Evolutionary conservation across 495 filamentous ascomycete genomes (phyloP), one percentile per base, ranked within the genome.

Genomic region (Podospora sp.): DNA sequence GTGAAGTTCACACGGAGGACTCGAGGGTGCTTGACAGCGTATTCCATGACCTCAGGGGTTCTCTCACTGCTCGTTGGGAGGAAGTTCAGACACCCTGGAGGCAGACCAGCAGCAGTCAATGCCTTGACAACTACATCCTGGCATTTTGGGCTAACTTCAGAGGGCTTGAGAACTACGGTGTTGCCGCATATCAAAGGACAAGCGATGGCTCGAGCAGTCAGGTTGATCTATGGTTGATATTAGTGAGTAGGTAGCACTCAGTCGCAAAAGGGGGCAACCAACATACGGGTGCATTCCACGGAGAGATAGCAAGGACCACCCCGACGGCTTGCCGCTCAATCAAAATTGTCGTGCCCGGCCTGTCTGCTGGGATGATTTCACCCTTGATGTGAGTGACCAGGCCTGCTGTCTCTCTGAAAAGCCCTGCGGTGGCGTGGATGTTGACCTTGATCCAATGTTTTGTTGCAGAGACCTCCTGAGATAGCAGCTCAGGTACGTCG

Each of bases 101-200:
- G 83, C 9, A 86, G 81, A 25, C 91, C 91, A 7, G 91, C 91
- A 66, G 89, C 83, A 0, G 82, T 82, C 71, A 92, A 83, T 66
- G 89, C 72, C 36, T 83, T 79, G 9, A 88, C 87, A 24, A 94
- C 83, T 53, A 85, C 84, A 79, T 85, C 87, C 79, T 90, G 91
- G 65, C 83, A 87, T 65, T 87, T 86, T 3, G 92, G 91, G 1
- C 87, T 88, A 63, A 88, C 81, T 71, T 94, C 91, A 1, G 88
- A 88, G 18, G 89, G 89, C 76, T 94, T 95, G 11, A 94, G 77
- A 20, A 95, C 83, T 25, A 86, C 82, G 1, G 91, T 92, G 73
- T 93, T 93, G n/a, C 92, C 91, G 3, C 86, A 87, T 18, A 91
- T 90, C 35, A 95, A 77, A 3, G 92, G 87, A 53, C 83, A 87